Evolutionary conservation across 2,329 filamentous ascomycete species (phyloP).

Genomic region (Stylonectria norvegica): DNA sequence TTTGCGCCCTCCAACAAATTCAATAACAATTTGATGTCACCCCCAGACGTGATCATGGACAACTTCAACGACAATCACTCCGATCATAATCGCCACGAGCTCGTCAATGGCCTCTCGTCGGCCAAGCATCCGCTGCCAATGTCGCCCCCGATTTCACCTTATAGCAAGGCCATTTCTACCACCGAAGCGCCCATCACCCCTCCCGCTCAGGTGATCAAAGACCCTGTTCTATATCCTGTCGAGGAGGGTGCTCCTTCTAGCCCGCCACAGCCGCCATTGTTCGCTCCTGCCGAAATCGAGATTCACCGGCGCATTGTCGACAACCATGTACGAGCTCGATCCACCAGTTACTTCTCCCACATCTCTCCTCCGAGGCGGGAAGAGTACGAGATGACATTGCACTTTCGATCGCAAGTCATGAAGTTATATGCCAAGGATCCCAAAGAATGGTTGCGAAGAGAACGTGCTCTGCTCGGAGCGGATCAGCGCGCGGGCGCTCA

Average conservation of each 20-base stretch:
- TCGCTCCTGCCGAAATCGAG: constrained; percentile 40
- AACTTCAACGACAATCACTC: constrained; percentile 39
- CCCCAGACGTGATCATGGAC: constrained; percentile 55
- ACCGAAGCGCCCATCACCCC: constrained; percentile 29
- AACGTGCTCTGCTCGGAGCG: constrained; percentile 48
- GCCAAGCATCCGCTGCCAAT: constrained; percentile 40
- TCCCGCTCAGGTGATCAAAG: constrained; percentile 36
- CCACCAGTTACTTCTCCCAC: constrained; percentile 40
- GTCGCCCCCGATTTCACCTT: constrained; percentile 57
- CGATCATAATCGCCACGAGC: constrained; percentile 17
- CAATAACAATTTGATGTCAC: constrained; percentile 58
- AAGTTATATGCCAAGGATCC: constrained; percentile 44
- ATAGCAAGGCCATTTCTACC: constrained; percentile 39
- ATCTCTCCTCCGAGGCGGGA: constrained; percentile 47
- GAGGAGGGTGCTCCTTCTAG: constrained; percentile 40
- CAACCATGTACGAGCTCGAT: constrained; percentile 46
- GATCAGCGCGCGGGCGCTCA: constrained; percentile 43
- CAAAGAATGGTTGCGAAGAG: constrained; percentile 46
- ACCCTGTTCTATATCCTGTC: constrained; percentile 57
- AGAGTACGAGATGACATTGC: constrained; percentile 53
- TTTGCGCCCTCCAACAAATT: constrained; percentile 38
- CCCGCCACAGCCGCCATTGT: constrained; percentile 48
- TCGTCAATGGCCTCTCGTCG: constrained; percentile 27
- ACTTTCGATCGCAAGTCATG: constrained; percentile 52
- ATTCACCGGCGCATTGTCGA: constrained; percentile 47